Evolutionary conservation across 1,139 yeast genomes (phyloP), one percentile per base, ranked within the genome.

Genomic region (Pichia sp.): DNA sequence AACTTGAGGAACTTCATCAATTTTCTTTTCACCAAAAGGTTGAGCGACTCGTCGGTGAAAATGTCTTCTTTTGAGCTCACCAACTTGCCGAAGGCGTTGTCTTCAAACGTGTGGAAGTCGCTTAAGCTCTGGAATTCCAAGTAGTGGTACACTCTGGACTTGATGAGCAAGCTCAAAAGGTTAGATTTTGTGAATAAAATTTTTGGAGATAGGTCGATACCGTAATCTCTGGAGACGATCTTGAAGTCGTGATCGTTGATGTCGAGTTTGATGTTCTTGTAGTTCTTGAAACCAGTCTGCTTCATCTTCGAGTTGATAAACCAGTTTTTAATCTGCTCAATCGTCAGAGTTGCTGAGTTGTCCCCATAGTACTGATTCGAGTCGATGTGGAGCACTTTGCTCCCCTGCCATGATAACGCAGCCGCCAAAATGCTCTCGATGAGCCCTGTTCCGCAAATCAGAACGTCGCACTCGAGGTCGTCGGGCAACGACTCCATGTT

Each of bases 321-420:
- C 97, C 98, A 90, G 52, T 78, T 75, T 65, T 85, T 84, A 61
- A 90, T 72, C 70, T 92, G 96, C 63, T 89, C 96, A 51, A 90
- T 82, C 29, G 96, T 87, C 57, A 93, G 73, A n/a, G 97, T 87
- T 5, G 97, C 92, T 46, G 85, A 79, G 51, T 86, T 78, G 67
- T 90, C 98, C 11, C 99, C 99, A 66, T 93, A 93, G 69, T 87
- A 85, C 42, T 80, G 78, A 64, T 89, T 86, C 54, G 82, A 76
- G 69, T 93, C 99, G 49, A 93, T 82, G 68, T 93, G 99, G 53
- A 93, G 75, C 16, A 93, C 97, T 60, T 79, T 84, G 16, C 93
- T 85, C n/a, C 98, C 98, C 65, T 90, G 97, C 98, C 99, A 93
- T n/a, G 97, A 87, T 54, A 93, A 76, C 0, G 98, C 93, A 4